Evolutionary conservation across 1,284 basidiomycete species (phyloP).

Genomic region (Boletus smithii): DNA sequence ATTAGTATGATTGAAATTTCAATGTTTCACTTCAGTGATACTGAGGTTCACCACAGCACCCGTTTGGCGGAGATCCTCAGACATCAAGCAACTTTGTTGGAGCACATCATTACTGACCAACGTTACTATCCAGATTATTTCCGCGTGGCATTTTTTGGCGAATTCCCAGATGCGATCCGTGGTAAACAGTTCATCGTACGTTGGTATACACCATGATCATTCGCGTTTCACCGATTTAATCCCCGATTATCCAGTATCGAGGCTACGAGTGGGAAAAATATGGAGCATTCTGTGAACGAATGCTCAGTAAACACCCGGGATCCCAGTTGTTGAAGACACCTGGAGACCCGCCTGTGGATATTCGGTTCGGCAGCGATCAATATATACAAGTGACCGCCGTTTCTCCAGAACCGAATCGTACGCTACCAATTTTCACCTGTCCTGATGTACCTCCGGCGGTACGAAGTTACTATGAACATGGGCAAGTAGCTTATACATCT

Average conservation of each 20-base stretch:
- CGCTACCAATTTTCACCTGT: conserved; percentile 79
- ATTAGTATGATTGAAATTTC: conserved; percentile 63
- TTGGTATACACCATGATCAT: conserved; percentile 5
- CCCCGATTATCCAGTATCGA: conserved; percentile 60
- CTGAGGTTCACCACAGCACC: conserved; percentile 41
- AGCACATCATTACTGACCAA: conserved; percentile 79
- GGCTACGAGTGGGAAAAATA: conserved; percentile 91
- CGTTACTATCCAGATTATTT: conserved; percentile 91
- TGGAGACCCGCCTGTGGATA: conserved; percentile 77
- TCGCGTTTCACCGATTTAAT: conserved; percentile 1
- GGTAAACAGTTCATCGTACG: conserved; percentile 85
- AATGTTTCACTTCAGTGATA: conserved; percentile 1
- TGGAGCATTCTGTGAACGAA: conserved; percentile 84
- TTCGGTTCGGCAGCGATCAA: conserved; percentile 77
- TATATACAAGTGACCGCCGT: conserved; percentile 89
- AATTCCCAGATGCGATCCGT: conserved; percentile 79
- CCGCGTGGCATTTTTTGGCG: conserved; percentile 90
- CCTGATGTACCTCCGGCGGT: conserved; percentile 81
- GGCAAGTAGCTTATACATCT: conserved; percentile 39
- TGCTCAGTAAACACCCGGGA: conserved; percentile 89
- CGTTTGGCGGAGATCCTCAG: conserved; percentile 82
- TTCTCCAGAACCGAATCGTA: conserved; percentile 79
- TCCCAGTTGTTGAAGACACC: conserved; percentile 77
- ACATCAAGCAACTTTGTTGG: conserved; percentile 80
- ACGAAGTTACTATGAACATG: conserved; percentile 84